Percentiles rank a stretch among this genome's conserved stretches.
phyloP scores from a whole-genome alignment of 2,329 filamentous ascomycete genomes.

The Pseudocercospora fijiensis region DNA sequence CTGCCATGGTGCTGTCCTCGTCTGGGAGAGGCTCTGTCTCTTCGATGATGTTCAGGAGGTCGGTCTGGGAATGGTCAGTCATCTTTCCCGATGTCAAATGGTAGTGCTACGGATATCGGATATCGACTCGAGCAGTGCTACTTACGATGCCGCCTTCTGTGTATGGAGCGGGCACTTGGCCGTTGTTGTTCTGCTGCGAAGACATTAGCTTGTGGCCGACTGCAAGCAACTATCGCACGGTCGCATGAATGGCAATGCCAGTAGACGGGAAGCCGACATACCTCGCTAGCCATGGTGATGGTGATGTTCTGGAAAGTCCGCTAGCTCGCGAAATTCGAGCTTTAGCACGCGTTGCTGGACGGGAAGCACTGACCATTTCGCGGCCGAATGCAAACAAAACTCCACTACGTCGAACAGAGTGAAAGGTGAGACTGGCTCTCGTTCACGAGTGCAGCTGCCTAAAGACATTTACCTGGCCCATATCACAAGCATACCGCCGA shows the following conservation, averaged over 20 bases:
- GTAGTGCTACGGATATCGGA: background rate
- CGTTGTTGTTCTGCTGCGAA: background rate
- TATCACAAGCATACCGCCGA: background rate
- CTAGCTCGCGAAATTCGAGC: background rate
- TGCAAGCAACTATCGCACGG: background rate
- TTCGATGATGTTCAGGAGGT: background rate
- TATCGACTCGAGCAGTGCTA: background rate
- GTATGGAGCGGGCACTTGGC: background rate
- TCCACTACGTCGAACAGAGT: background rate
- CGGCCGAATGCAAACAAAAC: background rate
- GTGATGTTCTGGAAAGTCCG: background rate
- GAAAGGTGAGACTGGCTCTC: background rate
- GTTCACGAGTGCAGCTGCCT: background rate
- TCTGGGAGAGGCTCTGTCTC: background rate
- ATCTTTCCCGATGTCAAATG: background rate
- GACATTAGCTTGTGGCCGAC: background rate
- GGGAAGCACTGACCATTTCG: background rate
- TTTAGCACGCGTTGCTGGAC: background rate
- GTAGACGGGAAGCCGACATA: background rate
- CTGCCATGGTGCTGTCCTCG: background rate
- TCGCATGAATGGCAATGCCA: background rate
- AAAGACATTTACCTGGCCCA: background rate
- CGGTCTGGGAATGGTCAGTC: background rate
- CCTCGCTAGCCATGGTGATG: background rate
- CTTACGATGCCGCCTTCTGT: background rate